Base-by-base conservation (phyloP, 2,329 filamentous ascomycete genomes). In the Paecilomyces fulvus region DNA sequence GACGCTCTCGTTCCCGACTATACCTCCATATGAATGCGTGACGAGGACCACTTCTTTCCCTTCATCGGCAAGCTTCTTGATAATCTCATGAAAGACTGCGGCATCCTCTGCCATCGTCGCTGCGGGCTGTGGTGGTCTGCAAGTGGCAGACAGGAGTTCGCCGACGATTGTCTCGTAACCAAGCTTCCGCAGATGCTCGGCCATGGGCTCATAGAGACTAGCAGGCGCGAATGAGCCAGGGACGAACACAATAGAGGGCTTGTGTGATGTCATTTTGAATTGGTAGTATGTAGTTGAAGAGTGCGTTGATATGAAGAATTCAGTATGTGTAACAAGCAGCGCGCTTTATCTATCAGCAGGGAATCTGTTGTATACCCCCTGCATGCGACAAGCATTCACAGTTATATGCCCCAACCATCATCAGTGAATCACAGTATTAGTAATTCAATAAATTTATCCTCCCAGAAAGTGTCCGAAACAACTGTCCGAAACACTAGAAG, bases 31-130 rank as follows among this genome's bases (percentile, higher is more conserved):
- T 1, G 67, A 69, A 57, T 69, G 67, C 0, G 61, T 53, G 7
- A 64, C 20, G 3, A 69, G 25, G 14, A 69, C 51, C 20, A 69
- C 62, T 30, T 67, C 53, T 17, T 60, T 58, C 3, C 55, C 55
- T 14, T 62, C 55, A 49, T 61, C 55, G 3, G 65, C 59, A 7
- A 75, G 65, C n/a, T 59, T 52, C 33, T 65, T 58, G 4, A 75
- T 55, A 0, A 61, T 63, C 3, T 55, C 55, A 31, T 61, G 62
- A 28, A 74, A 65, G 51, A 62, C 62, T 3, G 63, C 61, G 1
- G 68, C 71, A 53, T 74, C 70, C 51, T 69, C 63, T 21, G 63
- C 60, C 53, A 70, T 67, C 28, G 70, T 68, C 6, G 62, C 58
- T 5, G 66, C 62, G 5, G 67, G 64, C 12, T 52, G 55, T 17